phyloP scores from a whole-genome alignment of 805 yeast species.

The Monosporozyma servazzii region DNA sequence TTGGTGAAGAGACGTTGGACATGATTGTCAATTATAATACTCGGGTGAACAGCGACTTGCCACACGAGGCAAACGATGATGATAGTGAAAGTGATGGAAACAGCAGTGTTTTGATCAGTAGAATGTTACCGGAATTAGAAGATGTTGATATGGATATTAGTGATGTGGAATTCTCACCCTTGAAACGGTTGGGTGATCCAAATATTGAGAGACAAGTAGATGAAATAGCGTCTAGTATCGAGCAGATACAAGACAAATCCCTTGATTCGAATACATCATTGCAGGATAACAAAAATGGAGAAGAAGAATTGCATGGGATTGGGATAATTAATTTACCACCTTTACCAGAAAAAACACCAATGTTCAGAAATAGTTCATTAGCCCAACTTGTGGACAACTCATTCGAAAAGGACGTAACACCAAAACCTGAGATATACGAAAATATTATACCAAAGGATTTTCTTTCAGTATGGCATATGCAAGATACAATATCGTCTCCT shows the following conservation, averaged over 20 bases:
- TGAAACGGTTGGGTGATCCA: background rate
- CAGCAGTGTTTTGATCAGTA: background rate
- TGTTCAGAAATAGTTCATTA: conserved; percentile 1
- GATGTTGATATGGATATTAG: background rate
- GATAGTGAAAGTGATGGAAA: background rate
- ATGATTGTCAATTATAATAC: conserved; percentile 24
- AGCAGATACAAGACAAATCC: background rate
- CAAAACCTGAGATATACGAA: background rate
- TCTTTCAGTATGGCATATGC: conserved; percentile 27
- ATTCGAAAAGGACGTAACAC: background rate
- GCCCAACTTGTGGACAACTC: background rate
- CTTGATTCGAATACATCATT: background rate
- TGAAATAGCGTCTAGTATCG: background rate
- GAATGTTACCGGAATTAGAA: background rate
- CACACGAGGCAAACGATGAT: background rate
- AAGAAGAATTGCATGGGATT: background rate
- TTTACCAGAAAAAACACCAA: background rate
- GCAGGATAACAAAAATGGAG: background rate
- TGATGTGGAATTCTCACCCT: background rate
- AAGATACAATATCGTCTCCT: conserved; percentile 11
- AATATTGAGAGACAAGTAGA: background rate
- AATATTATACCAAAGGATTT: conserved; percentile 12
- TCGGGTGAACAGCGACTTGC: conserved; percentile 1
- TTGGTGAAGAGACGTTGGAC: conserved; percentile 29
- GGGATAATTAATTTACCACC: conserved; percentile 2